These are phyloP conservation scores for Thermochaetoides thermophila DNA, from an alignment of 495 filamentous ascomycete genomes.

Conservation along the genomic window DNA sequence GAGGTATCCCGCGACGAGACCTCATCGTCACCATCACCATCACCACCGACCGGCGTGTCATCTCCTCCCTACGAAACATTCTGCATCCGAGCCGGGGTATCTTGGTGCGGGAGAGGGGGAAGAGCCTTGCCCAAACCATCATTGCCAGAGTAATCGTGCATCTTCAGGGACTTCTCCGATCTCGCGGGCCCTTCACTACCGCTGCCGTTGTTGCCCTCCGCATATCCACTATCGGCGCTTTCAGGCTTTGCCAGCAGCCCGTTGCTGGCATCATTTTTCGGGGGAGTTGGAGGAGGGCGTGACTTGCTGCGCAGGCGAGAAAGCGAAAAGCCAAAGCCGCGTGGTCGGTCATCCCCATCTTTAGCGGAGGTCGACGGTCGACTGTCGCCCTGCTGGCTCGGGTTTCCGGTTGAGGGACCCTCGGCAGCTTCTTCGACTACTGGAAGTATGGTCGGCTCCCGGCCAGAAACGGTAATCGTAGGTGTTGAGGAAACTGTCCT, in stretches of 20 bases:
- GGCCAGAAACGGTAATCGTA: constrained; percentile 33
- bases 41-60: background rate
- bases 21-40: too few relatives aligned
- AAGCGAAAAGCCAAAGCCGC: constrained; percentile 29
- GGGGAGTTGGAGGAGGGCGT: constrained; percentile 28
- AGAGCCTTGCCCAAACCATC: constrained; percentile 40
- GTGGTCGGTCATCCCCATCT: constrained; percentile 23
- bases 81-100: constrained; percentile 2
- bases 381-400: constrained; percentile 29
- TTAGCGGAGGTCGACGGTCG: constrained; percentile 26
- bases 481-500: constrained; percentile 33
- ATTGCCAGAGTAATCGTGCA: constrained; percentile 19
- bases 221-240: constrained; percentile 24
- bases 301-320: constrained; percentile 18
- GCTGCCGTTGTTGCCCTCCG: constrained; percentile 7
- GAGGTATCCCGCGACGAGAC: too few relatives aligned
- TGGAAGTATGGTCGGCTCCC: constrained; percentile 61
- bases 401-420: constrained; percentile 50
- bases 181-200: constrained; percentile 14
- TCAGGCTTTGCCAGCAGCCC: constrained; percentile 20
- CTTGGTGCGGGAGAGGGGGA: constrained; percentile 33
- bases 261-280: constrained; percentile 23
- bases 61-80: constrained; percentile 12
- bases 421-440: constrained; percentile 88
- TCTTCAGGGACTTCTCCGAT: constrained; percentile 15